Base-by-base conservation (phyloP, 1,139 yeast species). In the Protomyces inundatus region DNA sequence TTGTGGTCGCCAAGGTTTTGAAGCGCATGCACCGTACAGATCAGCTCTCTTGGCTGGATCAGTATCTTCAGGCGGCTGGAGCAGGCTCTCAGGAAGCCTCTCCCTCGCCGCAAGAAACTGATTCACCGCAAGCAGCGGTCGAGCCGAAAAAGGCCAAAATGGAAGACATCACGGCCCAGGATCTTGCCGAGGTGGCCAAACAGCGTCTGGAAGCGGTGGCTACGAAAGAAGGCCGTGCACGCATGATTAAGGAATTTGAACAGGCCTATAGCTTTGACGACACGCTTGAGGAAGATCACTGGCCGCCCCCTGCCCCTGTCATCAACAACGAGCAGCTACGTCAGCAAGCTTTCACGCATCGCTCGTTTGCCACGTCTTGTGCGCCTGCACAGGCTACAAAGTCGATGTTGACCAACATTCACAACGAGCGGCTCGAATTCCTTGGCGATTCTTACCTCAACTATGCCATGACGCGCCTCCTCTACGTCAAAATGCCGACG, bases 371-470 rank as follows among this genome's bases (percentile, higher is more conserved):
- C 35, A 40, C 52, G 7, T 62, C 65, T 30, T 45, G 45, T 52
- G 48, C 56, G 6, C 64, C 64, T 5, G 58, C 58, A 12, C 64
- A 54, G 23, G 48, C 58, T 14, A 50, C 64, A 14, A 59, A 64
- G 36, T 35, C 32, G 39, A 39, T 52, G 52, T 56, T 58, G 30
- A 58, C 62, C 7, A 35, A 50, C n/a, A 61, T 39, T 1, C 93
- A 90, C 71, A 90, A 93, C 74, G 98, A 95, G 77, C 80, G 98
- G 62, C 79, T 93, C 48, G 99, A 95, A 75, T 95, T 90, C 72
- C 77, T 90, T 53, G 99, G 99, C 30, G 99, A 95, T 75, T 86
- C 98, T 0, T 83, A 90, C 23, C 77, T 93, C 68, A 89, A 90
- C 71, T 83, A 83, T 66, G 78, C 87, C 54, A 85, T 88, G 58